A percentile compares a stretch with the other conserved stretches of the same genome.
These are phyloP conservation scores for Peniophora sp. DNA, from an alignment of 1,284 basidiomycete genomes.

Conservation along the genomic window DNA sequence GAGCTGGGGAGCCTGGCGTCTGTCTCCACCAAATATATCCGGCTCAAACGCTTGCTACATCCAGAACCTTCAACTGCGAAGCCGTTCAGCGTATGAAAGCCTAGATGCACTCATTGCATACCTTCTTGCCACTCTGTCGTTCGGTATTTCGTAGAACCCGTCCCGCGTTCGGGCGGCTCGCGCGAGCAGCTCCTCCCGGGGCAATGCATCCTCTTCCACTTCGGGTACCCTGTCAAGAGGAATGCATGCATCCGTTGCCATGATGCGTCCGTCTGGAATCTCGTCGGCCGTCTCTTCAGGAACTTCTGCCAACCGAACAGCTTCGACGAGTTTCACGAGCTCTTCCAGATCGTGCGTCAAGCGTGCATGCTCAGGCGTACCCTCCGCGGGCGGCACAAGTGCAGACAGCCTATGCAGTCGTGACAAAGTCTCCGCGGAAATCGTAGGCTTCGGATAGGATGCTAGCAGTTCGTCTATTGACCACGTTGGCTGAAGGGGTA, in stretches of 20 bases:
- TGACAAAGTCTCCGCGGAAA: slow-evolving; percentile 46
- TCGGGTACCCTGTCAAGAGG: slow-evolving; percentile 14
- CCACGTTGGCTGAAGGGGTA: slow-evolving; percentile 64
- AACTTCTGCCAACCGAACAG: slow-evolving; percentile 55
- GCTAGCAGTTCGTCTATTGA: slow-evolving; percentile 66
- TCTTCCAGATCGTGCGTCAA: slow-evolving; percentile 57
- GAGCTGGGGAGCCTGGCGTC: too few relatives aligned
- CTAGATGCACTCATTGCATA: neutral
- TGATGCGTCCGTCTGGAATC: slow-evolving; percentile 38
- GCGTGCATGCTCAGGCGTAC: slow-evolving; percentile 37
- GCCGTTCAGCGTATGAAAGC: too few relatives aligned
- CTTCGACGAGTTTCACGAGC: slow-evolving; percentile 67
- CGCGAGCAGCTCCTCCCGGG: slow-evolving; percentile 37
- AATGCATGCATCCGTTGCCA: slow-evolving; percentile 30
- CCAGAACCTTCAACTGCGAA: too few relatives aligned
- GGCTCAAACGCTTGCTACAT: too few relatives aligned
- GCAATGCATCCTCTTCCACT: slow-evolving; percentile 18
- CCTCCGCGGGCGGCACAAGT: slow-evolving; percentile 51
- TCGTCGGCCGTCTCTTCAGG: slow-evolving; percentile 10
- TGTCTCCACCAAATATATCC: too few relatives aligned
- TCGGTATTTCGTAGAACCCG: slow-evolving; percentile 26
- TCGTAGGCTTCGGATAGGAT: slow-evolving; percentile 61
- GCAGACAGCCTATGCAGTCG: slow-evolving; percentile 66
- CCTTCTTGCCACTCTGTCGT: neutral
- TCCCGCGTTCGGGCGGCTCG: slow-evolving; percentile 40